Evolutionary conservation across 352 stramenopile genomes (phyloP).

Genomic region (Plasmopara muralis): DNA sequence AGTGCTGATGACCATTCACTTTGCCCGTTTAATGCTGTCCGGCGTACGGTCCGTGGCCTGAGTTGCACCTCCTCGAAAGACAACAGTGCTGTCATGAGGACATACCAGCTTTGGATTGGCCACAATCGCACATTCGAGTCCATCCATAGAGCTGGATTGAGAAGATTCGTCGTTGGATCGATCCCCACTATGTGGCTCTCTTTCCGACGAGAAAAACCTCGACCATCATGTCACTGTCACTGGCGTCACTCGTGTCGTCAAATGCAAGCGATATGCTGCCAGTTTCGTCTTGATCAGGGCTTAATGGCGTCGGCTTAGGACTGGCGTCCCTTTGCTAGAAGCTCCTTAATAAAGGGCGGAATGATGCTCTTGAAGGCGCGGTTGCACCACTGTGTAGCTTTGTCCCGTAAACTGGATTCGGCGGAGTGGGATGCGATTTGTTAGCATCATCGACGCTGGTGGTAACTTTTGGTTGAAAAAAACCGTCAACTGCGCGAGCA

Average conservation of each 20-base stretch:
- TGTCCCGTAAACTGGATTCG: too few species aligned
- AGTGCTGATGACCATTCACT: not conserved
- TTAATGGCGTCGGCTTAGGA: too few species aligned
- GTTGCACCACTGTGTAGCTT: too few species aligned
- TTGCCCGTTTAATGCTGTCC: not conserved
- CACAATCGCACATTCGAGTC: not conserved
- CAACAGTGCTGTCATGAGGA: not conserved
- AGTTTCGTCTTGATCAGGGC: too few species aligned
- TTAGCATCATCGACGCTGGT: too few species aligned
- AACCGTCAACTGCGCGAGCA: too few species aligned
- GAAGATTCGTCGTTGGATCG: not conserved
- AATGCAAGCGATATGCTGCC: not conserved
- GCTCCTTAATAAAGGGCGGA: too few species aligned
- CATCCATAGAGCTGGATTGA: not conserved
- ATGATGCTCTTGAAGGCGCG: too few species aligned
- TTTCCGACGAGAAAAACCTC: not conserved
- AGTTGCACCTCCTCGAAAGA: not conserved
- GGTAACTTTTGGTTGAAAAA: too few species aligned
- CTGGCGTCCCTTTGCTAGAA: too few species aligned
- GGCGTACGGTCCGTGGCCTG: too few species aligned
- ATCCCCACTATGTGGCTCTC: constrained; percentile 1
- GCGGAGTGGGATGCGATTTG: too few species aligned
- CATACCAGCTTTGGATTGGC: not conserved
- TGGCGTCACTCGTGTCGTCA: not conserved
- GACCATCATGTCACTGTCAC: not conserved